Evolutionary conservation across 306 rosid genomes (phyloP).

Genomic region (Trifolium dubium): DNA sequence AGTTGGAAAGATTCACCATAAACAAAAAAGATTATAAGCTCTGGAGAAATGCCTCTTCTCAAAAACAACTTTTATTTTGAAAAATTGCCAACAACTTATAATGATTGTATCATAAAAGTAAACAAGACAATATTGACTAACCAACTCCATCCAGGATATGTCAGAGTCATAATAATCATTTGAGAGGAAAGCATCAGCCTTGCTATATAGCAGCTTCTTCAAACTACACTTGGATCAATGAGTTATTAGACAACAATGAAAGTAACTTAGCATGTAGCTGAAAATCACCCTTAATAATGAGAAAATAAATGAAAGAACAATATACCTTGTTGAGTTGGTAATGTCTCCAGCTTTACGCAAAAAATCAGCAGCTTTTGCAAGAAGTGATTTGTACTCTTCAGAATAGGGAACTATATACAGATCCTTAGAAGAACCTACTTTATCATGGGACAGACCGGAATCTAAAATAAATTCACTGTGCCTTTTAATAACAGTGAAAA

Average conservation of each 20-base stretch:
- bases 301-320: conserved; percentile 31
- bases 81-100: not conserved
- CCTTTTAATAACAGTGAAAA: conserved; percentile 82
- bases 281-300: conserved; percentile 11
- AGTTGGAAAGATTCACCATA: no score
- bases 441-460: conserved; percentile 46
- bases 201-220: conserved; percentile 86
- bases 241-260: conserved; percentile 34
- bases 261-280: conserved; percentile 30
- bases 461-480: conserved; percentile 64
- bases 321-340: conserved; percentile 70
- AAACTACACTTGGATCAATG: conserved; percentile 59
- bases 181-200: conserved; percentile 90
- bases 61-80: no score
- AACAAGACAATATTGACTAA: conserved; percentile 50
- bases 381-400: conserved; percentile 74
- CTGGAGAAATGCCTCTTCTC: no score
- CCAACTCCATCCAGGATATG: conserved; percentile 96
- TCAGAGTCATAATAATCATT: conserved; percentile 92
- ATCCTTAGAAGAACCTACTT: conserved; percentile 49
- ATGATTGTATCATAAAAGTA: conserved; percentile 8
- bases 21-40: no score
- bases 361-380: conserved; percentile 72
- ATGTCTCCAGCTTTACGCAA: conserved; percentile 84
- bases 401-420: conserved; percentile 72